These are phyloP conservation scores for Lecanoromycetidae sp. DNA, from an alignment of 2,329 filamentous ascomycete species.

Conservation along the genomic window DNA sequence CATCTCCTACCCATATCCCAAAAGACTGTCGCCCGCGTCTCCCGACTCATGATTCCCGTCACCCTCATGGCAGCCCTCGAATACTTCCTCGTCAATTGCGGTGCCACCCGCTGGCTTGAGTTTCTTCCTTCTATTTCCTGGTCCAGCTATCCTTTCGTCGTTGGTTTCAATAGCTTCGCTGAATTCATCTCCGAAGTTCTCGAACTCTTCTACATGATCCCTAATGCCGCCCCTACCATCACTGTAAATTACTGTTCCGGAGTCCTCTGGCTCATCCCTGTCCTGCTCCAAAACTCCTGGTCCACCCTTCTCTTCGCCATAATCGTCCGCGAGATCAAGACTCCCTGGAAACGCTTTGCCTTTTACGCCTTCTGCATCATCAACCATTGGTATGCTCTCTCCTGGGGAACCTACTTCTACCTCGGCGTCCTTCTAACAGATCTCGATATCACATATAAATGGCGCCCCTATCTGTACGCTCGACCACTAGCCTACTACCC, in stretches of 20 bases:
- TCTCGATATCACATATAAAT: slow-evolving; percentile 36
- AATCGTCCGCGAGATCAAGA: slow-evolving; percentile 35
- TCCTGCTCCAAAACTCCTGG: slow-evolving; percentile 38
- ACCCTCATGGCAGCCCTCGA: slow-evolving; percentile 33
- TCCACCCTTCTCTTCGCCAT: slow-evolving; percentile 33
- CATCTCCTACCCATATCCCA: slow-evolving; percentile 33
- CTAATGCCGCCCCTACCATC: slow-evolving; percentile 37
- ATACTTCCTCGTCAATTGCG: slow-evolving; percentile 37
- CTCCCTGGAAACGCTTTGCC: slow-evolving; percentile 34
- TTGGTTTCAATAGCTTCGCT: slow-evolving; percentile 30
- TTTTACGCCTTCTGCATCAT: slow-evolving; percentile 34
- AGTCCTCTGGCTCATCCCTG: slow-evolving; percentile 40
- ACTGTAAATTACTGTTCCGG: slow-evolving; percentile 39
- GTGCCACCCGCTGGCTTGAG: slow-evolving; percentile 32
- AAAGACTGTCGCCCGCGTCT: slow-evolving; percentile 33
- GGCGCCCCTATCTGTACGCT: slow-evolving; percentile 29
- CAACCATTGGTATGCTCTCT: slow-evolving; percentile 37
- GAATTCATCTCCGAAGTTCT: slow-evolving; percentile 35
- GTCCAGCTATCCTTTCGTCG: slow-evolving; percentile 38
- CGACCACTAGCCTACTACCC: slow-evolving; percentile 29
- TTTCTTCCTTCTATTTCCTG: slow-evolving; percentile 37
- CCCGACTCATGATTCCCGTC: slow-evolving; percentile 37
- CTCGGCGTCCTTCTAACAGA: slow-evolving; percentile 35
- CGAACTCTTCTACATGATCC: slow-evolving; percentile 36
- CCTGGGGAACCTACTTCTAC: slow-evolving; percentile 37